Percentiles rank a stretch among this genome's conserved stretches.
Conservation (phyloP, 805 yeast species). For the Candida namnaoensis region DNA sequence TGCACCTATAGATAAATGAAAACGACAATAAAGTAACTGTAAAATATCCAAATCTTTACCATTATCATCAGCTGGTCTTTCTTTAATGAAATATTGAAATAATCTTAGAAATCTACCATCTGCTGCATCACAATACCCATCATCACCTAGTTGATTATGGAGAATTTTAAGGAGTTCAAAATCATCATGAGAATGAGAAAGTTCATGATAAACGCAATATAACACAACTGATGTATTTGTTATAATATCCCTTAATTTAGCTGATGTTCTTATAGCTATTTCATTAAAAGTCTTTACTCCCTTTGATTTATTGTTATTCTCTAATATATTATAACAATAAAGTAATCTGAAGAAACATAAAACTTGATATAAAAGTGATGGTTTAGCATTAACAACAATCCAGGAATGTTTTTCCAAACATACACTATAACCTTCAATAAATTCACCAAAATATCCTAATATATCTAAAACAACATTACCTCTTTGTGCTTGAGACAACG, state of each 20-base stretch:
- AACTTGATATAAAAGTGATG: conserved; percentile 12
- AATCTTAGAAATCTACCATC: conserved; percentile 54
- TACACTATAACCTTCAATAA: conserved; percentile 28
- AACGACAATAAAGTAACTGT: conserved; percentile 73
- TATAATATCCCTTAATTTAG: conserved; percentile 36
- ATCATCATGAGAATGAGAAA: conserved; percentile 11
- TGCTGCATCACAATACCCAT: conserved; percentile 61
- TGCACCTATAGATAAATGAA: conserved; percentile 53
- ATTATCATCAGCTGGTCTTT: conserved; percentile 3
- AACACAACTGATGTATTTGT: conserved; percentile 28
- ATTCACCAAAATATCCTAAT: conserved; percentile 45
- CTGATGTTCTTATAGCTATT: conserved; percentile 33
- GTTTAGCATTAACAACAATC: conserved; percentile 12
- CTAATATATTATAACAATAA: conserved; percentile 43
- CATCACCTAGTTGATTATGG: conserved; percentile 67
- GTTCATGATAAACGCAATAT: conserved; percentile 24
- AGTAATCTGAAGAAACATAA: conserved; percentile 30
- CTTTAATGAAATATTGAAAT: conserved; percentile 44
- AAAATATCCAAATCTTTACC: conserved; percentile 25
- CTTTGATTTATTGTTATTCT: conserved; percentile 36
- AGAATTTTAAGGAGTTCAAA: conserved; percentile 45
- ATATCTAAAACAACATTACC: conserved; percentile 35
- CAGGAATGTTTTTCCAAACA: conserved; percentile 24
- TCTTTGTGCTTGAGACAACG: conserved; percentile 24
- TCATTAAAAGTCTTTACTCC: conserved; percentile 31